Base-by-base conservation (phyloP, 805 yeast genomes). In the Phaffomyces opuntiae region DNA sequence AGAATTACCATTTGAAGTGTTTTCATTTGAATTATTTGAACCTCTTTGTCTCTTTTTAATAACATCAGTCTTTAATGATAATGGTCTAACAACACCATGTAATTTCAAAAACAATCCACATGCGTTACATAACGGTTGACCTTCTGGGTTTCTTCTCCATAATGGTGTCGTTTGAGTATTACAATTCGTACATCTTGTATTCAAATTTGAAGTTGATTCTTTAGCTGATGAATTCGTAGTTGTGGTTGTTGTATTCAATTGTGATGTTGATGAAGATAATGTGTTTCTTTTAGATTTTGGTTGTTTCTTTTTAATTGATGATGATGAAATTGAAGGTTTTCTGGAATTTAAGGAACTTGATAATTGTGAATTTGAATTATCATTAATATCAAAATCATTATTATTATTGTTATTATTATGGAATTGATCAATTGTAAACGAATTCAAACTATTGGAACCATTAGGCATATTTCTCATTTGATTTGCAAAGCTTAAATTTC, bases 31-130 rank as follows among this genome's bases (percentile, higher is more conserved):
- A 29, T 50, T 63, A 9, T 50, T 49, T 47, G 57, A 53, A 39
- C 77, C 73, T 42, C 96, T 73, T 64, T 90, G 96, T 55, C 99
- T 76, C 64, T 89, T 87, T 63, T 89, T 88, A 46, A 91, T 90
- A 1, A 90, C 93, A 61, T 90, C 96, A 0, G 97, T 86, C 60
- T 89, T 90, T 56, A 90, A 70, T 13, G 95, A 84, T 43, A 91
- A 69, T 0, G 99, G 99, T 47, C 98, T 72, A 50, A 87, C 95
- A 4, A 88, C 91, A n/a, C 97, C 98, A 59, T 91, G 98, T 24
- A 91, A 70, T 64, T 91, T 91, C 58, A 87, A 74, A 56, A 91
- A 91, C 49, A 91, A 69, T 0, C 98, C 99, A 69, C 99, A 91
- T 0, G 99, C 98, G 64, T 91, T 91, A 67, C 98, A 91, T 48